Conservation (phyloP, 2,329 filamentous ascomycete genomes). For the Penicillium brevicompactum region DNA sequence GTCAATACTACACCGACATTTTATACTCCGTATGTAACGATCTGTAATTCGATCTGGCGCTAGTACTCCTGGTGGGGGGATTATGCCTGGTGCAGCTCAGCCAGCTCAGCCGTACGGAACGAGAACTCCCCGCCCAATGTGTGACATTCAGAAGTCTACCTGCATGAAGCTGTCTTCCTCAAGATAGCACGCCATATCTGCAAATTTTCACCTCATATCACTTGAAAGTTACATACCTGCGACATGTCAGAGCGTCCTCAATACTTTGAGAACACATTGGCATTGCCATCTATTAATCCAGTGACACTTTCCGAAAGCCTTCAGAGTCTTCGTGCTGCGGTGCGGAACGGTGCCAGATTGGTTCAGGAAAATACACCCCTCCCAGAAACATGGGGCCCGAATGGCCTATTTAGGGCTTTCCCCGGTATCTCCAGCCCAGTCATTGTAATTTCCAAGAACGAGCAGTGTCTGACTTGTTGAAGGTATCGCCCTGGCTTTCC, state of each 20-base stretch:
- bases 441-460: background rate
- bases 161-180: background rate
- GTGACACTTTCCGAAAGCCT: constrained; percentile 22
- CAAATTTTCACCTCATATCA: background rate
- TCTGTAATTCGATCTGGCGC: background rate
- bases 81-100: background rate
- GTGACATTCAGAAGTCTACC: background rate
- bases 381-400: constrained; percentile 24
- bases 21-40: background rate
- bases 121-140: background rate
- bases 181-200: constrained; percentile 14
- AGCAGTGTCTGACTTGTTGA: constrained; percentile 6
- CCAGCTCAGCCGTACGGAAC: background rate
- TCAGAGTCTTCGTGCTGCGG: constrained; percentile 31
- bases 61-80: background rate
- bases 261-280: constrained; percentile 24
- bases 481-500: constrained; percentile 41
- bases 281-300: constrained; percentile 14
- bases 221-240: background rate
- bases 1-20: constrained; percentile 11
- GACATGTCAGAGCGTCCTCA: constrained; percentile 25
- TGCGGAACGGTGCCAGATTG: constrained; percentile 29
- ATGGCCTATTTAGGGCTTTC: constrained; percentile 35
- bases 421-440: constrained; percentile 27
- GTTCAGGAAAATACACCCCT: constrained; percentile 27